phyloP scores from a whole-genome alignment of 768 basidiomycete genomes.

The Scleroderma bovista region DNA sequence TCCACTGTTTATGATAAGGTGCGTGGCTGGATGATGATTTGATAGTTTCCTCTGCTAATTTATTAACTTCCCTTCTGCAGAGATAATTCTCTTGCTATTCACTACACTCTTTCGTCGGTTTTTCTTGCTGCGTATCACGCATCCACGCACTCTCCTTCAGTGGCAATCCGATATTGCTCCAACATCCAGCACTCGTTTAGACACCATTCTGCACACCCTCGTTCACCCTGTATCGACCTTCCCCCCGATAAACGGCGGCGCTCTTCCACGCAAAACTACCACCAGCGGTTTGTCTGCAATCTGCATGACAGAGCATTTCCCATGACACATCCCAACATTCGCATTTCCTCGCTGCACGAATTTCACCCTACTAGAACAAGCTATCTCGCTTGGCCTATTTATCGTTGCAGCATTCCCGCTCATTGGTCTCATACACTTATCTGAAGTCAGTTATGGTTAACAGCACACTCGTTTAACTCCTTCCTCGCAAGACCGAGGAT shows the following conservation, averaged over 20 bases:
- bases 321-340: background rate
- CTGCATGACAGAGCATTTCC: background rate
- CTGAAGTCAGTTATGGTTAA: background rate
- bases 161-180: background rate
- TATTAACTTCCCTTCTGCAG: background rate
- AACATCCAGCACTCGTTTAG: background rate
- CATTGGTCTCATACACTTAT: background rate
- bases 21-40: background rate
- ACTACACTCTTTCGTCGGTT: background rate
- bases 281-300: background rate
- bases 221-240: background rate
- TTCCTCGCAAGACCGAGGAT: background rate
- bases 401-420: background rate
- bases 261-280: background rate
- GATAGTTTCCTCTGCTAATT: background rate
- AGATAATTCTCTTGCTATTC: background rate
- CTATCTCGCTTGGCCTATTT: background rate
- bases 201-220: background rate
- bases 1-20: background rate
- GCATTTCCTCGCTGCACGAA: background rate
- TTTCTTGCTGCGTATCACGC: background rate
- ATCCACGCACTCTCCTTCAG: background rate
- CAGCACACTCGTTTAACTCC: background rate
- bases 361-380: background rate
- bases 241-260: background rate